Evolutionary conservation across 108 stramenopile species (phyloP).

Genomic region (Pseudonitzschia multiseries): DNA sequence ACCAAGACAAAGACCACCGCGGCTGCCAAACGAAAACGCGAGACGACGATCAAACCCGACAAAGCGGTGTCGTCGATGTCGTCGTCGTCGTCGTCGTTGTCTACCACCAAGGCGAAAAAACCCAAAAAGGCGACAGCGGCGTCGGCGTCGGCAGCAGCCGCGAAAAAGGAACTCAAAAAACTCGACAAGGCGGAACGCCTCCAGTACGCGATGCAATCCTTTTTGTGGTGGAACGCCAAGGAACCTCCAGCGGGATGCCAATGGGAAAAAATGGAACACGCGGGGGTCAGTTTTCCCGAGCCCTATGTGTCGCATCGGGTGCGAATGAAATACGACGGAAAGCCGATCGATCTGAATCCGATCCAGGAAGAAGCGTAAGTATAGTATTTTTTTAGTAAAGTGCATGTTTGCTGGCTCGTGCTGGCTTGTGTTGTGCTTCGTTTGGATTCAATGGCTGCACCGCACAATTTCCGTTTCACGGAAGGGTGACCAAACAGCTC

Average conservation of each 20-base stretch:
- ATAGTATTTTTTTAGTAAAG: too few species aligned
- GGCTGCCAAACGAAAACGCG: constrained; percentile 6
- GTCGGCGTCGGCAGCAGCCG: not conserved
- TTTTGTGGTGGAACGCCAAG: constrained; percentile 87
- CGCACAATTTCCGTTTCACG: too few species aligned
- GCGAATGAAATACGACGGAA: constrained; percentile 92
- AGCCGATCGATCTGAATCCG: constrained; percentile 83
- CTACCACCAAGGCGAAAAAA: constrained; percentile 38
- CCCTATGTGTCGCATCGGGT: constrained; percentile 93
- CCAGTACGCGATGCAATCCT: constrained; percentile 88
- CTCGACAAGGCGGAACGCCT: constrained; percentile 77
- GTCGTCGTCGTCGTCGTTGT: not conserved
- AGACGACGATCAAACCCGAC: constrained; percentile 5
- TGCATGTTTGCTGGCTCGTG: too few species aligned
- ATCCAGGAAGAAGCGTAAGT: constrained; percentile 93
- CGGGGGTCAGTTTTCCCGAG: constrained; percentile 95
- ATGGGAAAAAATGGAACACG: constrained; percentile 96
- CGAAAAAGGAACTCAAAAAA: constrained; percentile 54
- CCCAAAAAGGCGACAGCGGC: not conserved
- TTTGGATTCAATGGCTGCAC: too few species aligned
- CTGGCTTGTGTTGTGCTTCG: too few species aligned
- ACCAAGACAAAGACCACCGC: constrained; percentile 6
- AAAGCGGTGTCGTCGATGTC: constrained; percentile 1
- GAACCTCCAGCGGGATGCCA: constrained; percentile 87
- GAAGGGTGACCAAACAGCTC: too few species aligned